Conservation (phyloP, 2,329 filamentous ascomycete genomes). For the Akanthomyces uredinophilus region DNA sequence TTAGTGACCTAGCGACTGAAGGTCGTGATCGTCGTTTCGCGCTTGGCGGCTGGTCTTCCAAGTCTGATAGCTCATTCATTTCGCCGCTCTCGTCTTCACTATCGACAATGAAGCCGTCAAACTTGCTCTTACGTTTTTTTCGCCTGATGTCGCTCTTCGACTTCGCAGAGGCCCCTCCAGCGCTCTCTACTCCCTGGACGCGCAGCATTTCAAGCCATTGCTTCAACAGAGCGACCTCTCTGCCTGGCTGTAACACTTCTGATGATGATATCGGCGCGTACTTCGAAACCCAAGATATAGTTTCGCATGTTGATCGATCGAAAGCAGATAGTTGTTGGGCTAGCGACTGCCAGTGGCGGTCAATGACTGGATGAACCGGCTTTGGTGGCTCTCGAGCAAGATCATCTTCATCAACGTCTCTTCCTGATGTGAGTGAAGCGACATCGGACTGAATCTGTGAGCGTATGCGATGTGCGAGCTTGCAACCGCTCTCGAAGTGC, state of each 20-base stretch:
- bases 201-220: conserved; percentile 77
- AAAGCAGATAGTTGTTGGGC: conserved; percentile 66
- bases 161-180: conserved; percentile 31
- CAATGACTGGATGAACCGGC: conserved; percentile 52
- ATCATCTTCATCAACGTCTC: conserved; percentile 32
- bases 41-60: conserved; percentile 27
- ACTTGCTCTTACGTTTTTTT: conserved; percentile 65
- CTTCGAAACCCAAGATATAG: conserved; percentile 71
- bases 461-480: conserved; percentile 45
- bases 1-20: conserved; percentile 48
- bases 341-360: conserved; percentile 55
- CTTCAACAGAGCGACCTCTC: conserved; percentile 64
- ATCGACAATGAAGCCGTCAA: conserved; percentile 75
- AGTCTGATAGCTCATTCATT: conserved; percentile 62
- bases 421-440: neutral
- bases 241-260: conserved; percentile 70
- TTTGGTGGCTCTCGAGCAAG: conserved; percentile 20
- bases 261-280: conserved; percentile 67
- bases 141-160: conserved; percentile 41
- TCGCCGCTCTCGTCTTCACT: conserved; percentile 70
- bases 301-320: conserved; percentile 72
- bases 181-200: conserved; percentile 70
- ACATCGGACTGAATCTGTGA: conserved; percentile 37
- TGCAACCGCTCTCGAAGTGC: conserved; percentile 53
- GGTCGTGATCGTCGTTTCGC: conserved; percentile 32